A percentile compares a stretch with the other conserved stretches of the same genome.
Evolutionary conservation across 2,329 filamentous ascomycete species (phyloP).

Genomic region (Hypoxylon sp.): DNA sequence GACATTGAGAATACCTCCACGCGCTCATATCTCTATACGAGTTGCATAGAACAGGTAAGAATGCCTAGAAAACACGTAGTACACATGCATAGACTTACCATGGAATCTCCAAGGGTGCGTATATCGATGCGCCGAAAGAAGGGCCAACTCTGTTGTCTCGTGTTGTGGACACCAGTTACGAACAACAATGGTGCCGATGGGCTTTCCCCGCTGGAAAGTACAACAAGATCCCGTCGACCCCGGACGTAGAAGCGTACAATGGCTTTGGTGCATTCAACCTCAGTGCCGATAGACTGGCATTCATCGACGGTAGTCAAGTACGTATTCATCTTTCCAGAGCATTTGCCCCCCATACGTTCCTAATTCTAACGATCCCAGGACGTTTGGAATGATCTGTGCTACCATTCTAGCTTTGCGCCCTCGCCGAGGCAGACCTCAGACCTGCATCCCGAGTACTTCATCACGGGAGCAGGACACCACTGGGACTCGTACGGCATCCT

Average conservation of each 20-base stretch:
- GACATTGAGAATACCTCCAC: conserved; percentile 57
- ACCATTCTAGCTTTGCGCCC: conserved; percentile 61
- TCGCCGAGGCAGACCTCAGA: conserved; percentile 57
- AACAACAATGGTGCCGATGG: conserved; percentile 70
- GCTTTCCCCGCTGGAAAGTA: conserved; percentile 64
- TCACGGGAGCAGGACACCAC: conserved; percentile 66
- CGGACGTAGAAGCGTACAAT: conserved; percentile 60
- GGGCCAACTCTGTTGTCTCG: conserved; percentile 64
- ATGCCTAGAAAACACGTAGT: not conserved
- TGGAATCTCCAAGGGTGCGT: conserved; percentile 56
- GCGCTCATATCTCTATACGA: conserved; percentile 66
- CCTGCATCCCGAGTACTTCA: conserved; percentile 64
- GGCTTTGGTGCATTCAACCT: conserved; percentile 64
- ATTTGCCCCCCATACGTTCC: no score
- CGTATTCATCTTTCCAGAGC: not conserved
- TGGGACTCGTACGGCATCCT: conserved; percentile 63
- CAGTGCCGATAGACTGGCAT: conserved; percentile 62
- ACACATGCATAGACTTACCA: conserved; percentile 7
- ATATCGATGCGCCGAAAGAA: conserved; percentile 62
- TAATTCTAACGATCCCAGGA: conserved; percentile 54
- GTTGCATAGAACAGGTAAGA: conserved; percentile 61
- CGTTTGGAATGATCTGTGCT: conserved; percentile 67
- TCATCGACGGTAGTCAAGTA: conserved; percentile 63
- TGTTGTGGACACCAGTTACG: conserved; percentile 64
- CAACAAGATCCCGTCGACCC: conserved; percentile 61